Base-by-base conservation (phyloP, 2,329 filamentous ascomycete genomes). In the Macrophomina tecta region DNA sequence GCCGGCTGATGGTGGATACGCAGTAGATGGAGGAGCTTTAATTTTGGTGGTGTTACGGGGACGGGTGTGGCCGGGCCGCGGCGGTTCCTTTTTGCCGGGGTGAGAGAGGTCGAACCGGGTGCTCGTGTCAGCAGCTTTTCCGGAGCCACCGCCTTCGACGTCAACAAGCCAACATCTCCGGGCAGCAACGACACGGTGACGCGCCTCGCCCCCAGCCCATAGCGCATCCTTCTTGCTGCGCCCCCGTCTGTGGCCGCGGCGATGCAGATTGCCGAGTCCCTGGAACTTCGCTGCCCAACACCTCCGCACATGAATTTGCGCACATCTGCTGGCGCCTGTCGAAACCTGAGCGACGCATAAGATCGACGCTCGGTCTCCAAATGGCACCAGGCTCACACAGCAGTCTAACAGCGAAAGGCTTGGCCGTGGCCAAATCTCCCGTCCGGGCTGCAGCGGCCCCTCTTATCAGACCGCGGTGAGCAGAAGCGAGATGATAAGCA, bases 361-460 rank as follows among this genome's bases (percentile, higher is more conserved):
- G 52, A 49, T 61, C 42, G 42, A 28, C 58, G 14, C 7, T n/a
- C 12, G n/a, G 58, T 34, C 58, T 36, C 45, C 12, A 46, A 60
- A 60, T 46, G 40, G 16, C 55, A 45, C n/a, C 55, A 46, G 55
- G 16, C 55, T 49, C 9, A 36, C 30, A 49, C 42, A 62, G 11
- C n/a, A 12, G 58, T 48, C 58, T 48, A 36, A 49, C 58, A 49
- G 11, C 42, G 2, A 40, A 32, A 9, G 34, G 18, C 55, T 60
- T 62, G 58, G 58, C 58, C 58, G 45, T 62, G 58, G 42, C 58
- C 28, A 32, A 18, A 23, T 62, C 36, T n/a, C 58, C 42, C 48
- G 28, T 62, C 38, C 45, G n/a, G 58, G 58, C 58, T 36, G 5
- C 45, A 16, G 30, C 6, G 11, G 12, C 16, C 16, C n/a, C 42